Conservation (phyloP, 768 basidiomycete species). For the Podaxis pistillaris region DNA sequence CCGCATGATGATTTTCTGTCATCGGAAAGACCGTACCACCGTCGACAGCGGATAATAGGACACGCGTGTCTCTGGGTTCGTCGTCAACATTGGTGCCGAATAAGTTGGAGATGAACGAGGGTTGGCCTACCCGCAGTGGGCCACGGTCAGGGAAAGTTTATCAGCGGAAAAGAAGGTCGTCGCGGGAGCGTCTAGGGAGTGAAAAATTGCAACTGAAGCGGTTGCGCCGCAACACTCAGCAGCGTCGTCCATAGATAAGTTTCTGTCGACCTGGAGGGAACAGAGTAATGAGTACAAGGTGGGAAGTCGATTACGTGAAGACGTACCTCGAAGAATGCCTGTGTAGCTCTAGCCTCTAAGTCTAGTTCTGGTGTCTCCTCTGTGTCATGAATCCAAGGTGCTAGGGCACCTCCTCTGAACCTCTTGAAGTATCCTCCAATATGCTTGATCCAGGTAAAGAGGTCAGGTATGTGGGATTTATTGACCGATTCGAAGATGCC, state of each 20-base stretch:
- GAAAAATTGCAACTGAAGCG: conserved; percentile 87
- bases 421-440: conserved; percentile 90
- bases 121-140: conserved; percentile 84
- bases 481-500: conserved; percentile 78
- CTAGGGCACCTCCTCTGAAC: conserved; percentile 76
- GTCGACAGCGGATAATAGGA: conserved; percentile 73
- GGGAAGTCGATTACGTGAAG: background rate
- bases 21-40: conserved; percentile 77
- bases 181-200: conserved; percentile 79
- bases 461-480: conserved; percentile 68
- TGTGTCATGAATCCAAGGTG: conserved; percentile 56
- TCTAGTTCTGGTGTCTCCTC: conserved; percentile 47
- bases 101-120: background rate
- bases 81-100: conserved; percentile 11
- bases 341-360: conserved; percentile 81
- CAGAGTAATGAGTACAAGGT: conserved; percentile 1
- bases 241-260: conserved; percentile 63
- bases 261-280: conserved; percentile 63
- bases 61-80: conserved; percentile 75
- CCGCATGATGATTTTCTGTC: conserved; percentile 97
- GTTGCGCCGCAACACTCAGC: conserved; percentile 85
- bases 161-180: conserved; percentile 82
- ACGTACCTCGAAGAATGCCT: conserved; percentile 83
- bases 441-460: conserved; percentile 74
- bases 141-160: conserved; percentile 77